Base-by-base conservation (phyloP, 2,329 filamentous ascomycete species). In the Penicillium sp. region DNA sequence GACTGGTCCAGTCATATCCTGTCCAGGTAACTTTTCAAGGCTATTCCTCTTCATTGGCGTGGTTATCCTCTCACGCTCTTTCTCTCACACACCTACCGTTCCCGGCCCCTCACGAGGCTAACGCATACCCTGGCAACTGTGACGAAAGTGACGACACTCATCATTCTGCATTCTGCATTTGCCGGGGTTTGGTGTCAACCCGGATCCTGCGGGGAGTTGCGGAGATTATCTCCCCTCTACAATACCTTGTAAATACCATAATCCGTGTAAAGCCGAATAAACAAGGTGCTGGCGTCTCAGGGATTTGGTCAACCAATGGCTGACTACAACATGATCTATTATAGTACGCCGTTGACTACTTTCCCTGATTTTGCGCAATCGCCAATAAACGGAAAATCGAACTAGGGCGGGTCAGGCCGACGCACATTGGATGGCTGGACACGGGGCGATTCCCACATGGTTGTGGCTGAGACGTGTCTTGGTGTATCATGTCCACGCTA, bases 391-490 rank as follows among this genome's bases (percentile, higher is more conserved):
- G 14, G 32, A 48, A 50, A 47, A 54, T 56, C 22, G 37, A 26
- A 37, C 37, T 35, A 35, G 37, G 22, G 55, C 46, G 45, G 46
- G 29, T 43, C 18, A 53, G 35, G 22, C 49, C 46, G 32, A 50
- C 18, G 37, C 51, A 43, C 26, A 62, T 61, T 62, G 54, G 57
- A 39, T 32, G 20, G 50, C 53, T 38, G 9, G 29, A 50, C 50
- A 50, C 52, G 49, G 47, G 50, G 54, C 55, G 35, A 54, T 61
- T 47, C 57, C 61, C 63, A 65, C 63, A 65, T 64, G 61, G 60
- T 58, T 63, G 63, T 65, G 62, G 62, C 63, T 64, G 63, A 63
- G 63, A 64, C 63, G 57, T 56, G 55, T 57, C 49, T 61, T 56
- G 56, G 51, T 61, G 61, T 62, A 64, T 65, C 61, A 63, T 55